A percentile compares a stretch with the other conserved stretches of the same genome.
Conservation (phyloP, 768 basidiomycete species). For the Suillus cothurnatus region DNA sequence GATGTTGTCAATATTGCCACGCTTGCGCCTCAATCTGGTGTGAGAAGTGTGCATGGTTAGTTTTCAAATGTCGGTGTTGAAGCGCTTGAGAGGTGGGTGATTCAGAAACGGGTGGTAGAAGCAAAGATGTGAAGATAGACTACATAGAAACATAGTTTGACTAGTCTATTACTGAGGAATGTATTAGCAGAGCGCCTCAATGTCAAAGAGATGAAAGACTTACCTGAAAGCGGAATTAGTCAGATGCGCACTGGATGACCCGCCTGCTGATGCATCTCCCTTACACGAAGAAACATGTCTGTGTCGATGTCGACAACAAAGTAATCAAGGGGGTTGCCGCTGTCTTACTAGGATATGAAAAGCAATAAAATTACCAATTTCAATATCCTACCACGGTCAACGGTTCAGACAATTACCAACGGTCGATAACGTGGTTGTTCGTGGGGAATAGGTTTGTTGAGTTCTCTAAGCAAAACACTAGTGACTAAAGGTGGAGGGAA, state of each 20-base stretch:
- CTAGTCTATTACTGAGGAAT: background rate
- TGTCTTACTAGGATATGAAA: too few relatives aligned
- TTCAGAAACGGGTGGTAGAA: constrained; percentile 13
- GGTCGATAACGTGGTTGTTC: too few relatives aligned
- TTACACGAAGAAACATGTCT: background rate
- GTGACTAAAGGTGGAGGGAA: too few relatives aligned
- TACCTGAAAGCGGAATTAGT: background rate
- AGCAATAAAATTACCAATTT: too few relatives aligned
- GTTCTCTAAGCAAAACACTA: too few relatives aligned
- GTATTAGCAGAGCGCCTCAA: background rate
- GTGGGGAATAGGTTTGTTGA: too few relatives aligned
- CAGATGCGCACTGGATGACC: background rate
- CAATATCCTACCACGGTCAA: too few relatives aligned
- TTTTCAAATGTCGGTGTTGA: too few relatives aligned
- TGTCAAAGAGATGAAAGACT: background rate
- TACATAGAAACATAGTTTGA: background rate
- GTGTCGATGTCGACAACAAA: too few relatives aligned
- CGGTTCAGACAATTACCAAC: too few relatives aligned
- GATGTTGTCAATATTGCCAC: constrained; percentile 50
- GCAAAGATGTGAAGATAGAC: constrained; percentile 25
- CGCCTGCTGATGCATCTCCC: background rate
- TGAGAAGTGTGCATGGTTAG: constrained; percentile 42
- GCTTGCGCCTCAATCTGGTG: constrained; percentile 50
- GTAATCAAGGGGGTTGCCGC: too few relatives aligned
- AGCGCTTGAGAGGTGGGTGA: constrained; percentile 23